These are phyloP conservation scores for Phtheirospermum japonicum DNA, from an alignment of 257 asterid species.

Conservation along the genomic window DNA sequence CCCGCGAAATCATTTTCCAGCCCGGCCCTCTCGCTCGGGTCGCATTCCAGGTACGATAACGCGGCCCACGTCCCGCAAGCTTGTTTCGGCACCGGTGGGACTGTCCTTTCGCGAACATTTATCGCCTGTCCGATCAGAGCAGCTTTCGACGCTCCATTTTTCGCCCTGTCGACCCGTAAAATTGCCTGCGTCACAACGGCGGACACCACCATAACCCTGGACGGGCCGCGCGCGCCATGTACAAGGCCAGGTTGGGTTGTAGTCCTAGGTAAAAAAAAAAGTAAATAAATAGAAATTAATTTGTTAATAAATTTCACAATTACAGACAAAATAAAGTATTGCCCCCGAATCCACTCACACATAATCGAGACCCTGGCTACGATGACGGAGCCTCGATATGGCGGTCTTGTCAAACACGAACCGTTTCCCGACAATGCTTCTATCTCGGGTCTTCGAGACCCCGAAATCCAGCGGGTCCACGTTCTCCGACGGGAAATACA, in stretches of 20 bases:
- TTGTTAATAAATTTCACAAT: too few species aligned
- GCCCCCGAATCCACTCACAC: too few species aligned
- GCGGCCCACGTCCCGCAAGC: slow-evolving; percentile 29
- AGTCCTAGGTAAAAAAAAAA: too few species aligned
- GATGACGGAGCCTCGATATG: slow-evolving; percentile 4
- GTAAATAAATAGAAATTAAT: too few species aligned
- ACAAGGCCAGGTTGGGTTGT: background rate
- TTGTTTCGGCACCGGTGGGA: slow-evolving; percentile 15
- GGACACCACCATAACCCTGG: slow-evolving; percentile 23
- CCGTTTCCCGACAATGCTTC: slow-evolving; percentile 6
- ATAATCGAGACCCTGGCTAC: too few species aligned
- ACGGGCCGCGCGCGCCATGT: background rate
- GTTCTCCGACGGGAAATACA: slow-evolving; percentile 7
- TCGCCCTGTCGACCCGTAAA: slow-evolving; percentile 8
- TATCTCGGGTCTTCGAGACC: background rate
- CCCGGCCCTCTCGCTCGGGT: background rate
- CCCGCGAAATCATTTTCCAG: background rate
- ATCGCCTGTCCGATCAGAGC: background rate
- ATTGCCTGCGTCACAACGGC: slow-evolving; percentile 14
- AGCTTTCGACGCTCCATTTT: background rate
- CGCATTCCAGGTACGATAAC: background rate
- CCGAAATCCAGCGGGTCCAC: background rate
- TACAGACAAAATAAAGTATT: too few species aligned
- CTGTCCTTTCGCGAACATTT: slow-evolving; percentile 19
- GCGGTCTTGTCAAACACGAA: slow-evolving; percentile 11